A percentile compares a stretch with the other conserved stretches of the same genome.
Conservation (phyloP, 2,329 filamentous ascomycete genomes). For the Diaporthe capsici region DNA sequence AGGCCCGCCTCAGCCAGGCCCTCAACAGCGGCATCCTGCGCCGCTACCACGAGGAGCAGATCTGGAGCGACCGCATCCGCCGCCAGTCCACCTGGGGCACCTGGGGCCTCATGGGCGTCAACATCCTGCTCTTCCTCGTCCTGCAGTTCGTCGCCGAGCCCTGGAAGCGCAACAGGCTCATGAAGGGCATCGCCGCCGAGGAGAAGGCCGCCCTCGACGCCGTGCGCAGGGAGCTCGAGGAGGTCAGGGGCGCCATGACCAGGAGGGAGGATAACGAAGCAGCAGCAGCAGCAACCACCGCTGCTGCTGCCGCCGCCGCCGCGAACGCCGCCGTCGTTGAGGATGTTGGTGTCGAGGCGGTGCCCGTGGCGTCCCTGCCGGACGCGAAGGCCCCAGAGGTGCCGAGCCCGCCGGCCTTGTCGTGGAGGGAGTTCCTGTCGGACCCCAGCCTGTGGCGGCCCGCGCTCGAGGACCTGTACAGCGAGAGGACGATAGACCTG, state of each 20-base stretch:
- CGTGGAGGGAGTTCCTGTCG: slow-evolving; percentile 60
- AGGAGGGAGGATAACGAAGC: slow-evolving; percentile 41
- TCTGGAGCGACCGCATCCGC: slow-evolving; percentile 98
- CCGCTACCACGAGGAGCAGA: slow-evolving; percentile 98
- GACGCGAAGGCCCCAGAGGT: slow-evolving; percentile 41
- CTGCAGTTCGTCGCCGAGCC: slow-evolving; percentile 93
- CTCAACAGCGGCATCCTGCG: slow-evolving; percentile 88
- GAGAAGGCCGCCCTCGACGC: slow-evolving; percentile 72
- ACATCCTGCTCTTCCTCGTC: slow-evolving; percentile 88
- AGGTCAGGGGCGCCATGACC: slow-evolving; percentile 49
- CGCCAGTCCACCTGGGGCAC: slow-evolving; percentile 98
- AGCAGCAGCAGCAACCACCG: slow-evolving; percentile 7
- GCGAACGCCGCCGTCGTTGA: not conserved
- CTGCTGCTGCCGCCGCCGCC: slow-evolving; percentile 9
- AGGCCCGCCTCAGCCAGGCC: slow-evolving; percentile 81
- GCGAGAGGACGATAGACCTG: slow-evolving; percentile 73
- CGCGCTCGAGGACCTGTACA: slow-evolving; percentile 71
- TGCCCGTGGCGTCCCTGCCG: not conserved
- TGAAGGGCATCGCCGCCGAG: slow-evolving; percentile 85
- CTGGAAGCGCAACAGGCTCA: slow-evolving; percentile 86
- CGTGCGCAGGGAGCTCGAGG: slow-evolving; percentile 59
- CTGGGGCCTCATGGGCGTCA: slow-evolving; percentile 97
- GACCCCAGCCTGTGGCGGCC: slow-evolving; percentile 63
- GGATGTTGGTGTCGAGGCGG: not conserved
- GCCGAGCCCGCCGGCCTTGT: slow-evolving; percentile 39